Base-by-base conservation (phyloP, 176 grass and related monocot species). In the Pontederia paniculata region DNA sequence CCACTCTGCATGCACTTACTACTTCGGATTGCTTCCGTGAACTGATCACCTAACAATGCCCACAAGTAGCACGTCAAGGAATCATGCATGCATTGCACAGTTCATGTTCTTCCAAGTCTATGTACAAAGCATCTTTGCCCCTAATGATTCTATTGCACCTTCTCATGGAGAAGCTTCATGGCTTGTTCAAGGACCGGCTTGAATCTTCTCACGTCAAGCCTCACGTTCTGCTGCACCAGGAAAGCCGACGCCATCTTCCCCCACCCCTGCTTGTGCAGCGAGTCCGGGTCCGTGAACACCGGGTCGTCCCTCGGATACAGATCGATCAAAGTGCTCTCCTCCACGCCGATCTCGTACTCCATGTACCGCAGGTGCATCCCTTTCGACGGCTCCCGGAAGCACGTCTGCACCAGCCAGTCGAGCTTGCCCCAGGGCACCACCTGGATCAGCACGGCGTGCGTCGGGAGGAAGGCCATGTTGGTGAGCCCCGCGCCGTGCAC, bases 191-290 rank as follows among this genome's bases (percentile, higher is more conserved):
- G 70, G 15, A 48, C 65, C 12, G 71, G 56, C 12, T 60, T 72
- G 55, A 94, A 88, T 66, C 88, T 84, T 12, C 76, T 76, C 66
- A 94, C 66, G 52, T 94, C 83, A 23, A 94, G 84, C 67, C 73
- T 50, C 20, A 94, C 53, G 46, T 88, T 67, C 50, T 94, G 84
- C 14, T 80, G 62, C 13, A 60, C 54, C 50, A 88, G 75, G 61
- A 88, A 94, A 2, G 81, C 42, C 60, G 82, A 67, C 59, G 68
- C 75, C 2, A 83, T 57, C 67, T 81, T 83, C 16, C 67, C 49
- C 77, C 70, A 84, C 23, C 88, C 84, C 17, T 63, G 48, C 14
- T 58, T 75, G 77, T 82, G 76, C 19, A 94, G 63, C 12, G 77
- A 42, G 25, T 78, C 71, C 10, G 88, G 88, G 47, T 94, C 80